These are phyloP conservation scores for Penicillium expansum DNA, from an alignment of 2,329 filamentous ascomycete species.

Conservation along the genomic window DNA sequence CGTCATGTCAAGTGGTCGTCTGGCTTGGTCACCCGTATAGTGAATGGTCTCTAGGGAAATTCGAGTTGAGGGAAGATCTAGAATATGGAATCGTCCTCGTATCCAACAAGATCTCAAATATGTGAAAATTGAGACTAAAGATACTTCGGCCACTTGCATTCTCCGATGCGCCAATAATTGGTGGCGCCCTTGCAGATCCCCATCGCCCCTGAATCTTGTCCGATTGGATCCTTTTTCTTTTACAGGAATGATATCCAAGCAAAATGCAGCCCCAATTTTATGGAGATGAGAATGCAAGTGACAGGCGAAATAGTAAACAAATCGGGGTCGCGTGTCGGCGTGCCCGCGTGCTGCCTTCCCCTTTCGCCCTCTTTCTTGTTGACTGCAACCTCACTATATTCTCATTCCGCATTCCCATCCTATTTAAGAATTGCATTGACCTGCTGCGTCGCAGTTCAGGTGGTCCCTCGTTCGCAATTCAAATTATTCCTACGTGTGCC, in stretches of 20 bases:
- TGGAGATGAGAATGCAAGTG: constrained; percentile 1
- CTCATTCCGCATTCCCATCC: constrained; percentile 6
- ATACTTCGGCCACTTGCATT: constrained; percentile 3
- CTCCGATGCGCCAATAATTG: constrained; percentile 11
- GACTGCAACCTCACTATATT: constrained; percentile 7
- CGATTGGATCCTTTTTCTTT: neutral
- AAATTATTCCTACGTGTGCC: neutral
- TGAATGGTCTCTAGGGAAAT: neutral
- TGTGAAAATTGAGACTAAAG: neutral
- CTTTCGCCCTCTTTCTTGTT: constrained; percentile 2
- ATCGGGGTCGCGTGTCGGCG: constrained; percentile 2
- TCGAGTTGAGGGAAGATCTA: neutral
- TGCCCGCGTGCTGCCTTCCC: constrained; percentile 6
- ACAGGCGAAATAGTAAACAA: neutral
- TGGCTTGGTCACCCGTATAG: neutral
- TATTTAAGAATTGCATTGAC: constrained; percentile 22
- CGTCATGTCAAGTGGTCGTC: constrained; percentile 4
- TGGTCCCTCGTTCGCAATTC: constrained; percentile 19
- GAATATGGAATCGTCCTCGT: no score
- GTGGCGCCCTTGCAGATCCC: constrained; percentile 12
- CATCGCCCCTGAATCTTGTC: constrained; percentile 4
- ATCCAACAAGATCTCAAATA: neutral
- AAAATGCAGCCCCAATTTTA: neutral
- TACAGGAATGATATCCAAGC: neutral
- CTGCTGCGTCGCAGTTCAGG: constrained; percentile 12